Evolutionary conservation across 768 basidiomycete species (phyloP), one percentile per base, ranked within the genome.

Genomic region (Russula vinacea): DNA sequence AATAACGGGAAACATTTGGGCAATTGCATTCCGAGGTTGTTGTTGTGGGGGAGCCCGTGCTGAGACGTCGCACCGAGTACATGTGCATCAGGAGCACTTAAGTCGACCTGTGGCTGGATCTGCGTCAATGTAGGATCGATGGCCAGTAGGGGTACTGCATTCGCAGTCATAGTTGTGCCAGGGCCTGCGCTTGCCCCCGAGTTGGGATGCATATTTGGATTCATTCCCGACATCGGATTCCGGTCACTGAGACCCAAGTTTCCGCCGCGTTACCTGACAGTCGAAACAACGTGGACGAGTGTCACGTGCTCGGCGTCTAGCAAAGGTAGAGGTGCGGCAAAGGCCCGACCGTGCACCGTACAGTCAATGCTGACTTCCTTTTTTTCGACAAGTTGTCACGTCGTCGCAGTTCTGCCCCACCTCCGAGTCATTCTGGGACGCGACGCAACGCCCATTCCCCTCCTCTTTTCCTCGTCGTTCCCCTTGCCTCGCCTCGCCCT

Each of bases 141-240:
- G 17, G 44, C 29, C 33, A 37, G 64, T 11, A 65, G 14, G 24
- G 52, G 55, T 29, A 54, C 55, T 26, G 56, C 56, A 45, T 66
- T 53, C 13, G 47, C 29, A 56, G 33, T 57, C 2, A 56, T 51
- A 26, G 42, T 2, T 9, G 56, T 54, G 26, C 42, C 55, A 24
- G 53, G 7, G 22, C 59, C 37, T n/a, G 24, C 14, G 42, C 44
- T 33, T 24, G 33, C 44, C 19, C 35, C 35, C 29, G 57, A 47
- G 13, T 45, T 54, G n/a, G 47, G 13, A 32, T 40, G 26, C 5
- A 26, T 19, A 35, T 50, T 35, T 19, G 24, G 14, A 24, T 54
- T 58, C 51, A 53, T 58, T n/a, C 58, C 44, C 10, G 58, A 33
- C 22, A 60, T 40, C 37, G 53, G 33, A 42, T 45, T 61, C 35